These are phyloP conservation scores for Tylopilus vinaceipallidus DNA, from an alignment of 768 basidiomycete genomes.

Conservation along the genomic window DNA sequence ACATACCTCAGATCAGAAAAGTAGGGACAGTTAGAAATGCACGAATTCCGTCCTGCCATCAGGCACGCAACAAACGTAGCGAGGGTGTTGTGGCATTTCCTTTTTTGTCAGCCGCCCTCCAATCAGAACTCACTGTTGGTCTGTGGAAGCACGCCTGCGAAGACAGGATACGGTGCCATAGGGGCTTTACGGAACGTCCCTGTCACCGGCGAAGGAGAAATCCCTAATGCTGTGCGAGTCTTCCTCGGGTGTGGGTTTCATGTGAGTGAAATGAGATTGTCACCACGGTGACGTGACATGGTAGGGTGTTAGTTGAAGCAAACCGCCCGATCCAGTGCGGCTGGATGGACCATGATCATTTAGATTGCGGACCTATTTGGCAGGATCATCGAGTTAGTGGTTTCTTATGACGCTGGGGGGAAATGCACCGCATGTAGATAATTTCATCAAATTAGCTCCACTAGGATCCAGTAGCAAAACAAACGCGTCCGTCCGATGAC, in stretches of 20 bases:
- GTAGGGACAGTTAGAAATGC: too few species aligned
- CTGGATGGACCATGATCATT: background rate
- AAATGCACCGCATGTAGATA: constrained; percentile 10
- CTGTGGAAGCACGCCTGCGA: background rate
- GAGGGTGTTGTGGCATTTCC: background rate
- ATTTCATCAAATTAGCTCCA: background rate
- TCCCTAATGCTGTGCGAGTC: constrained; percentile 22
- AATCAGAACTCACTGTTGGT: background rate
- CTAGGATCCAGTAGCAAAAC: constrained; percentile 1
- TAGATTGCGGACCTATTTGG: background rate
- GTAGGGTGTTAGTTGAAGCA: background rate
- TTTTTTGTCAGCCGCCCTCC: constrained; percentile 1
- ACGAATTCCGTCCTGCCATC: background rate
- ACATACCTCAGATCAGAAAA: background rate
- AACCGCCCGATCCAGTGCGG: background rate
- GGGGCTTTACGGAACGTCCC: constrained; percentile 21
- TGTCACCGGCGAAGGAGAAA: constrained; percentile 20
- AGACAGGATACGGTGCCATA: background rate
- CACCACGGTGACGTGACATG: constrained; percentile 1
- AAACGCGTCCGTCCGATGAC: background rate
- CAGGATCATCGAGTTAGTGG: constrained; percentile 2
- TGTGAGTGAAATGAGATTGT: constrained; percentile 7
- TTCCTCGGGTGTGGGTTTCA: constrained; percentile 12
- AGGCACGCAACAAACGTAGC: background rate
- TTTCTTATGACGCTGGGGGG: background rate